Percentiles rank a stretch among this genome's conserved stretches.
Evolutionary conservation across 106 monocot genomes (phyloP).

Genomic region (Cymbidium sinense): DNA sequence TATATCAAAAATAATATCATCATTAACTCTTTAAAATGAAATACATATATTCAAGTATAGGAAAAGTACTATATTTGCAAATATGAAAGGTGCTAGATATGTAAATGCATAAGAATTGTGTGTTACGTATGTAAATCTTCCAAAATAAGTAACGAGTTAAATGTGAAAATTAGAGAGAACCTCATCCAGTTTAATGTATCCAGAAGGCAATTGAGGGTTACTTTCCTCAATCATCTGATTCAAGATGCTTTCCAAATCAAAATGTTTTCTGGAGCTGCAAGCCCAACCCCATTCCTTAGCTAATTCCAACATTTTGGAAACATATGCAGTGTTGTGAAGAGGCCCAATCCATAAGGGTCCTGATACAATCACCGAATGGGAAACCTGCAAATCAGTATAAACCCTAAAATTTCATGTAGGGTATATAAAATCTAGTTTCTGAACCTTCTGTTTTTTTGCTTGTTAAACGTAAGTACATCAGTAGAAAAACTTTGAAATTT

Average conservation of each 20-base stretch:
- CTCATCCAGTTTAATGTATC: constrained; percentile 94
- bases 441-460: background rate
- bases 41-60: too few species aligned
- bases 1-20: too few species aligned
- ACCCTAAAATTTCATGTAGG: background rate
- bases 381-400: constrained; percentile 24
- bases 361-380: constrained; percentile 52
- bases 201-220: constrained; percentile 61
- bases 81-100: too few species aligned
- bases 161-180: constrained; percentile 21
- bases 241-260: constrained; percentile 60
- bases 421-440: background rate
- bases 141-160: background rate
- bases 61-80: too few species aligned
- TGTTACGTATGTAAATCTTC: too few species aligned
- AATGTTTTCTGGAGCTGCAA: constrained; percentile 22
- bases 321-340: constrained; percentile 59
- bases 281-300: constrained; percentile 87
- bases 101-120: too few species aligned
- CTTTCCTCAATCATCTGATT: constrained; percentile 78
- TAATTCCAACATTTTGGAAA: constrained; percentile 72
- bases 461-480: background rate
- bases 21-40: too few species aligned
- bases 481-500: background rate
- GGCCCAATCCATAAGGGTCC: constrained; percentile 96